Evolutionary conservation across 208 protist genomes (phyloP), one percentile per base, ranked within the genome.

Genomic region (Trichomonas vaginalis): DNA sequence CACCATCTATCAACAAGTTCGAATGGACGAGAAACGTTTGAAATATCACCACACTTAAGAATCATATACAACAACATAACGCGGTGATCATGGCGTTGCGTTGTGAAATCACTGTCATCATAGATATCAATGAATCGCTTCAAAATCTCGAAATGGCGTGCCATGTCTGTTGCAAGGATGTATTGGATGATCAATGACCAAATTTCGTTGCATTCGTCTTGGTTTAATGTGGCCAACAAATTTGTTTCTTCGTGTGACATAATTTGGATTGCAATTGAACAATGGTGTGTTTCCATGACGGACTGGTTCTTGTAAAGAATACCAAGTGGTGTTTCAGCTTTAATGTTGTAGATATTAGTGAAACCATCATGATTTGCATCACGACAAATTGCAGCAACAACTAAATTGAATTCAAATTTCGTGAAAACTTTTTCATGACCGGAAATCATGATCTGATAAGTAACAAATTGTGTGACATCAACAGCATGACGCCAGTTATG

Each of bases 301-400:
- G 95, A 96, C 70, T 96, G 70, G 95, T 97, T 97, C 92, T 97
- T 97, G 96, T 97, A 97, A 40, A 27, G 86, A 0, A 98, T 97
- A 46, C 98, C 98, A 48, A 99, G 96, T 96, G 98, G 97, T 14
- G 98, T 97, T 95, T 97, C 96, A 17, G 98, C 98, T 96, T 98
- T 98, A 37, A 98, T 97, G 96, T 98, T 98, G 96, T 99, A 99
- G 96, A 98, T 98, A 97, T 99, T 99, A 97, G 99, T 99, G 45
- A 99, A 95, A 40, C 98, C 98, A 0, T 98, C 98, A 96, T 99
- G 98, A 96, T 99, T 98, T 96, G 98, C 98, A 97, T 99, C 98
- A 97, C 99, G 98, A 87, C 98, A 97, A n/a, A 98, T 97, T 27
- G 97, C 98, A 37, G 98, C 97, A 32, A 99, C 96, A 17, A 99